Base-by-base conservation (phyloP, 2,329 filamentous ascomycete species). In the Epicoccum nigrum region DNA sequence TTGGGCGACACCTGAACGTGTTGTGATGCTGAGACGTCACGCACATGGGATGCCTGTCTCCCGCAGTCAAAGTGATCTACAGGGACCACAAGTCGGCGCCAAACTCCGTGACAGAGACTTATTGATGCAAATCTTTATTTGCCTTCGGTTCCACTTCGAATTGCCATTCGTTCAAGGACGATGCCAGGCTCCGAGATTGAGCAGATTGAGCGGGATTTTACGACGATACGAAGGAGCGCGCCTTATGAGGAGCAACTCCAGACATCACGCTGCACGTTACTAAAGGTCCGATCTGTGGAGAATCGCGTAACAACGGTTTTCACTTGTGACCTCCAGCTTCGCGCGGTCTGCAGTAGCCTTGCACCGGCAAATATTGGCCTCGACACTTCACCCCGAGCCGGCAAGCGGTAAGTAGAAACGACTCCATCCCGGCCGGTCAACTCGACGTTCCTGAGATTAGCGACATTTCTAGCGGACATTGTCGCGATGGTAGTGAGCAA, bases 41-140 rank as follows among this genome's bases (percentile, higher is more conserved):
- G 27, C 42, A 23, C 45, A 45, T 50, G 45, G 50, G 44, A 40
- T 34, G 44, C 51, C 45, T 43, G 51, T 50, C 41, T 54, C 40
- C 51, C 41, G 45, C 42, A 28, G 20, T 33, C 21, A 42, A 27
- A 32, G 31, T 40, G 51, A 54, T 54, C 51, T 54, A 45, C 51
- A 54, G 51, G 51, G 45, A 50, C 46, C 45, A 50, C 42, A 50
- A 21, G 4, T 43, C 38, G 38, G 46, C 32, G 37, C 45, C 38
- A 20, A 21, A 7, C 17, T 39, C 45, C 51, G 37, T 40, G 31
- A 44, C 32, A 45, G 45, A 54, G 41, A 54, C 35, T 43, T 42
- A n/a, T 38, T 27, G 16, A 16, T 31, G 45, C 44, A 39, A 42
- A 54, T 46, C 45, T 39, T 35, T 21, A 54, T 54, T 50, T 54